These are phyloP conservation scores for Naganishia albida DNA, from an alignment of 1,284 basidiomycete species.

Conservation along the genomic window DNA sequence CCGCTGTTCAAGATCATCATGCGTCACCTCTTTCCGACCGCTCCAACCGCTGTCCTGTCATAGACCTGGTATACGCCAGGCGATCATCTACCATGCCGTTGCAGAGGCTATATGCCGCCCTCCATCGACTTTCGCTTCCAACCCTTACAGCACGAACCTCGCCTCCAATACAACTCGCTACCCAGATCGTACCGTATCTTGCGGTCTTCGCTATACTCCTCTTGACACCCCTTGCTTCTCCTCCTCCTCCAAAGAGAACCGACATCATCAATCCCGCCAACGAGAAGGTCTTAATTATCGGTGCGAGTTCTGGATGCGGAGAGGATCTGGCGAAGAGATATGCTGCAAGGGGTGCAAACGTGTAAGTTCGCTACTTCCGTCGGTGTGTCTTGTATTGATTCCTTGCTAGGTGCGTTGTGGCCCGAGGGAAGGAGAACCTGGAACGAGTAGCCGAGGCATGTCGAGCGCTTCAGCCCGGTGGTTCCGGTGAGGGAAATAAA, in stretches of 20 bases:
- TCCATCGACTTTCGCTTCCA: background rate
- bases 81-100: background rate
- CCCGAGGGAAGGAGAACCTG: slow-evolving; percentile 64
- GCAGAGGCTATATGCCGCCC: background rate
- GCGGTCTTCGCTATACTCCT: slow-evolving; percentile 4
- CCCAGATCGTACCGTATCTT: background rate
- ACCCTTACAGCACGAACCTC: background rate
- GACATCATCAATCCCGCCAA: slow-evolving; percentile 49
- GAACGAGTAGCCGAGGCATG: slow-evolving; percentile 57
- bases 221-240: background rate
- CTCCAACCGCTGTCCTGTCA: no score
- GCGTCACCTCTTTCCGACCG: no score
- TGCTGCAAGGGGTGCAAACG: no score
- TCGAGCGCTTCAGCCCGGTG: slow-evolving; percentile 7
- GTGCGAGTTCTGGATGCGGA: slow-evolving; percentile 82
- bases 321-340: slow-evolving; percentile 64
- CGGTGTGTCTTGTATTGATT: no score
- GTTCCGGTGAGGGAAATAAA: slow-evolving; percentile 37
- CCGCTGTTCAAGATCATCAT: no score
- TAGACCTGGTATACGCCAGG: no score
- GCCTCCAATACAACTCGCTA: background rate
- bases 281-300: slow-evolving; percentile 77
- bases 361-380: slow-evolving; percentile 44
- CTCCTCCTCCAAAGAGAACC: slow-evolving; percentile 40
- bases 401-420: slow-evolving; percentile 65